Evolutionary conservation across 352 stramenopile genomes (phyloP).

Genomic region (Phytopythium sindhum): DNA sequence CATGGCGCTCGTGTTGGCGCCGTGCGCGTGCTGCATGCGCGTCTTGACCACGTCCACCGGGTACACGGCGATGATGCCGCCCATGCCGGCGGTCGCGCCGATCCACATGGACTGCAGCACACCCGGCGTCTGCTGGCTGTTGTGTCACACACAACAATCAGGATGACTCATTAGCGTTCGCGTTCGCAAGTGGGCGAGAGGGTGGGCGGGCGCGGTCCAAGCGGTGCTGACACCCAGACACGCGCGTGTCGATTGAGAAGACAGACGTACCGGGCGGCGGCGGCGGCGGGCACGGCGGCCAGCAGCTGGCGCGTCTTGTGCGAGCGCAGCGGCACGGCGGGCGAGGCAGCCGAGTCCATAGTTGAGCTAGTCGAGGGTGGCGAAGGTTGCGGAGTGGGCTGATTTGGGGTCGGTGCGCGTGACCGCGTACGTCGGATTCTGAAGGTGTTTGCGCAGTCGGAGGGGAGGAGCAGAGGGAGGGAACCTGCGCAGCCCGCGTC

Average conservation of each 20-base stretch:
- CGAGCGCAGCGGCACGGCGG: constrained; percentile 18
- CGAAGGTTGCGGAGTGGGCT: background rate
- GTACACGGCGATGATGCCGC: constrained; percentile 79
- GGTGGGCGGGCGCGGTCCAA: background rate
- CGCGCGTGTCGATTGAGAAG: background rate
- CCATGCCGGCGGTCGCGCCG: constrained; percentile 73
- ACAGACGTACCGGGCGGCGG: constrained; percentile 5
- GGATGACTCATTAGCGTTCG: background rate
- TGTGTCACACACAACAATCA: background rate
- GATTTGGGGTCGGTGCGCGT: background rate
- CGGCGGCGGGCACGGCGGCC: constrained; percentile 10
- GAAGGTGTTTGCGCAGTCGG: constrained; percentile 6
- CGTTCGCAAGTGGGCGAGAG: background rate
- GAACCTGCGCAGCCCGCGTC: background rate
- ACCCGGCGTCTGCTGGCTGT: constrained; percentile 35
- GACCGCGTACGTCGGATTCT: background rate
- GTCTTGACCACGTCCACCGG: constrained; percentile 85
- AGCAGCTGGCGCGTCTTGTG: constrained; percentile 37
- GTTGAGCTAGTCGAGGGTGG: background rate
- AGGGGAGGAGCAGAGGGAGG: background rate
- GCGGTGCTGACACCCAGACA: too few relatives aligned
- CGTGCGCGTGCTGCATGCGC: constrained; percentile 74
- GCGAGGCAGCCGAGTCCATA: constrained; percentile 31
- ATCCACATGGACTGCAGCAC: constrained; percentile 82
- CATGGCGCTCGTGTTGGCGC: constrained; percentile 37